Evolutionary conservation across 2,329 filamentous ascomycete genomes (phyloP).

Genomic region (Penicillium freii): DNA sequence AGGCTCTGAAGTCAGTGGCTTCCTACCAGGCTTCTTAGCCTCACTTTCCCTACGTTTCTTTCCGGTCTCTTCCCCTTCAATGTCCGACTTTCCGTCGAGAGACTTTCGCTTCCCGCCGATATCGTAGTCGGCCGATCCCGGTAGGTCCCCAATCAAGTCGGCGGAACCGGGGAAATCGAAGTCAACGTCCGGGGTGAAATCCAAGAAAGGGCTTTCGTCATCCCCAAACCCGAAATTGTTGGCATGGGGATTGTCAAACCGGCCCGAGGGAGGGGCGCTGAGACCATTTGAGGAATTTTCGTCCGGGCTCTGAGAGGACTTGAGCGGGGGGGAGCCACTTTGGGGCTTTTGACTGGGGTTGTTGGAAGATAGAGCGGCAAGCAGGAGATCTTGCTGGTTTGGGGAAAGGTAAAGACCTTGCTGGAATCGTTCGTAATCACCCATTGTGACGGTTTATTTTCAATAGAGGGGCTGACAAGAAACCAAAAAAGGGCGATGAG

Average conservation of each 20-base stretch:
- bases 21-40: conserved; percentile 93
- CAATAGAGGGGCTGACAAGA: background rate
- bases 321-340: conserved; percentile 24
- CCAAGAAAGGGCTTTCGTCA: conserved; percentile 77
- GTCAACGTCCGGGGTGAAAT: conserved; percentile 77
- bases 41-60: conserved; percentile 74
- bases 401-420: conserved; percentile 68
- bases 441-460: conserved; percentile 28
- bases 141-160: conserved; percentile 74
- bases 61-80: conserved; percentile 63
- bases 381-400: conserved; percentile 72
- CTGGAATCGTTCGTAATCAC: conserved; percentile 42
- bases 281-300: conserved; percentile 48
- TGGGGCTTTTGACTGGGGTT: conserved; percentile 41
- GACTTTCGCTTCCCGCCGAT: conserved; percentile 62
- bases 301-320: conserved; percentile 32
- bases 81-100: conserved; percentile 54
- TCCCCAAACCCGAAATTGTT: conserved; percentile 51
- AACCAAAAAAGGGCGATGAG: background rate
- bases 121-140: conserved; percentile 50
- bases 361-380: conserved; percentile 74
- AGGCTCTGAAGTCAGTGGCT: conserved; percentile 91
- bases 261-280: conserved; percentile 31
- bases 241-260: conserved; percentile 40
- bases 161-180: conserved; percentile 64